Conservation (phyloP, 163 green algal species). For the Prototheca wickerhamii region DNA sequence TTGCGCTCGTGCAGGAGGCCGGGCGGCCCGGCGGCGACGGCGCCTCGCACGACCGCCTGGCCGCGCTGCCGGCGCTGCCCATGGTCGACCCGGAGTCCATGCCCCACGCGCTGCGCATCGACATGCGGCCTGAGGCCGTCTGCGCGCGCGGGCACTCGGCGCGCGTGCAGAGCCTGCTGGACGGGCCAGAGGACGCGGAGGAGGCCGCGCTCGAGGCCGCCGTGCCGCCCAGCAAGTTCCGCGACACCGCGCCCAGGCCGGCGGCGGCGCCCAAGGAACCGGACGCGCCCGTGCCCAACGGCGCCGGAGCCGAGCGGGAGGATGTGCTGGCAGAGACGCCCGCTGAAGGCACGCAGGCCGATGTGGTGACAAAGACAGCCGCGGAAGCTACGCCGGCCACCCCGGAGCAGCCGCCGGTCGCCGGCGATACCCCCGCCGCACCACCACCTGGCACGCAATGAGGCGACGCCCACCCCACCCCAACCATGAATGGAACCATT, state of each 20-base stretch:
- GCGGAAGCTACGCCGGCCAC: no score
- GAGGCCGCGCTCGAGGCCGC: background rate
- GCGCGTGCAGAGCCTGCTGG: conserved; percentile 2
- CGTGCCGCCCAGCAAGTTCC: background rate
- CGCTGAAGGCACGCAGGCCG: no score
- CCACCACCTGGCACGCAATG: no score
- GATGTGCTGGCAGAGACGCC: no score
- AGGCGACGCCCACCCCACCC: no score
- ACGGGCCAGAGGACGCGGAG: background rate
- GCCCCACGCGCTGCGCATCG: conserved; percentile 4
- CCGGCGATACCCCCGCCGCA: no score
- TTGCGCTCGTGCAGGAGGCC: conserved; percentile 3
- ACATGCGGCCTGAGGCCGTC: conserved; percentile 17
- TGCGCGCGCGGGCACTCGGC: background rate
- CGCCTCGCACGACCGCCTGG: background rate
- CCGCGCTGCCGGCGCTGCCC: background rate
- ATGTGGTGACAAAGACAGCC: no score
- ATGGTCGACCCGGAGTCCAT: conserved; percentile 9
- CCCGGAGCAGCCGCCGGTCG: no score
- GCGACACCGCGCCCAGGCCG: background rate
- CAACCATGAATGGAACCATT: no score
- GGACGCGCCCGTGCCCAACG: no score
- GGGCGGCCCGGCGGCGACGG: background rate
- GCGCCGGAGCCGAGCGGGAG: no score
- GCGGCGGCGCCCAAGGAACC: background rate